Conservation (phyloP, 148 eudicot species). For the Euryodendron excelsum region DNA sequence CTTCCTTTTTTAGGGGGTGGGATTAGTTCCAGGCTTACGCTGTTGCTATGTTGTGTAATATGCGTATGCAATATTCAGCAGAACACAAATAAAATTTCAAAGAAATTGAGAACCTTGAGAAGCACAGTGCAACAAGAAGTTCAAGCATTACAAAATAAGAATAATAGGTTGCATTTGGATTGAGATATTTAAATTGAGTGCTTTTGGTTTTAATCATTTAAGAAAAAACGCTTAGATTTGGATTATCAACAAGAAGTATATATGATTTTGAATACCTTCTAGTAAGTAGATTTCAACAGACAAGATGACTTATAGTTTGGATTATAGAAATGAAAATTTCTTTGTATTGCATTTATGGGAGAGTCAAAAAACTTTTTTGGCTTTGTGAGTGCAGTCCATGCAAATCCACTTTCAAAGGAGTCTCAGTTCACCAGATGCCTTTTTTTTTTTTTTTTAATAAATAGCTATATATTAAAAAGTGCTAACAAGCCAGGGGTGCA, state of each 20-base stretch:
- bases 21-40: constrained; percentile 4
- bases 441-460: too few relatives aligned
- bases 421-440: too few relatives aligned
- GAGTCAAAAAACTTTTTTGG: too few relatives aligned
- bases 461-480: too few relatives aligned
- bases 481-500: too few relatives aligned
- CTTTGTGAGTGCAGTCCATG: too few relatives aligned
- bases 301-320: background rate
- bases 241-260: background rate
- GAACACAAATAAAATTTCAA: background rate
- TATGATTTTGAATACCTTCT: background rate
- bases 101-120: background rate
- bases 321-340: too few relatives aligned
- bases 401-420: too few relatives aligned
- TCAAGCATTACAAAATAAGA: background rate
- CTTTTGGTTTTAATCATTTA: too few relatives aligned
- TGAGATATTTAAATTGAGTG: background rate
- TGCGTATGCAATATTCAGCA: background rate
- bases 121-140: background rate
- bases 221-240: too few relatives aligned
- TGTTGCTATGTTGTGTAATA: background rate
- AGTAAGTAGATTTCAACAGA: background rate
- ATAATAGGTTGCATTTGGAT: background rate
- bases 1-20: too few relatives aligned
- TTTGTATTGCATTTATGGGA: too few relatives aligned